Percentiles rank a stretch among this genome's conserved stretches.
These are phyloP conservation scores for Thalassiosira mediterranea DNA, from an alignment of 352 stramenopile species.

Conservation along the genomic window DNA sequence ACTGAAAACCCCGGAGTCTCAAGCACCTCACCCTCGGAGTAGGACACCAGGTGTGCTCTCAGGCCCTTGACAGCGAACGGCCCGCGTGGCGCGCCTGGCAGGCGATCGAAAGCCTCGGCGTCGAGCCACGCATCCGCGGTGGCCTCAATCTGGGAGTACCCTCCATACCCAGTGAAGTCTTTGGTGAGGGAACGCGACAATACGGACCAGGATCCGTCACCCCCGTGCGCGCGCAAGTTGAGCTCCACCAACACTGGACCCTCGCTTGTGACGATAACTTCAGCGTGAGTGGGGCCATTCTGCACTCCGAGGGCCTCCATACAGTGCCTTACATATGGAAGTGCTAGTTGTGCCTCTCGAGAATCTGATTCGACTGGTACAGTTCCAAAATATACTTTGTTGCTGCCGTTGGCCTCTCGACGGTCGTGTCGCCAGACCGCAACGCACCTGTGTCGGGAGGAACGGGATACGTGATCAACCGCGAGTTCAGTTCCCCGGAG, in stretches of 20 bases:
- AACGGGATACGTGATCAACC: conserved; percentile 90
- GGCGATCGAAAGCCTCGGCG: conserved; percentile 85
- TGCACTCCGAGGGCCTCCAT: conserved; percentile 63
- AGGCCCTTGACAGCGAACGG: conserved; percentile 72
- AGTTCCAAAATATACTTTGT: conserved; percentile 63
- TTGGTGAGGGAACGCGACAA: conserved; percentile 78
- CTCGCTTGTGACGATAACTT: conserved; percentile 70
- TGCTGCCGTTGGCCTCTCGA: conserved; percentile 85
- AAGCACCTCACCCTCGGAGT: conserved; percentile 89
- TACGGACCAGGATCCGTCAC: conserved; percentile 90
- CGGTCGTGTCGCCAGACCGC: conserved; percentile 96
- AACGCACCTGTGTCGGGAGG: conserved; percentile 90
- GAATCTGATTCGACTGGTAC: conserved; percentile 55
- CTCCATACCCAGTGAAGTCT: too few relatives aligned
- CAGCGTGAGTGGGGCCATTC: conserved; percentile 64
- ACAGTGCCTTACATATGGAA: conserved; percentile 60
- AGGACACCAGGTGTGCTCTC: conserved; percentile 92
- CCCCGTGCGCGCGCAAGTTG: conserved; percentile 90
- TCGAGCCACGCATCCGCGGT: conserved; percentile 85
- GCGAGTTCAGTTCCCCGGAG: conserved; percentile 93
- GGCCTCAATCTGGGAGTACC: conserved; percentile 91
- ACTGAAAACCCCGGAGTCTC: conserved; percentile 87
- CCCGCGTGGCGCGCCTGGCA: conserved; percentile 29
- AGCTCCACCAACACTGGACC: conserved; percentile 93
- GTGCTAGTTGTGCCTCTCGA: conserved; percentile 45